Conservation (phyloP, 805 yeast genomes). For the Candida morakotiae region DNA sequence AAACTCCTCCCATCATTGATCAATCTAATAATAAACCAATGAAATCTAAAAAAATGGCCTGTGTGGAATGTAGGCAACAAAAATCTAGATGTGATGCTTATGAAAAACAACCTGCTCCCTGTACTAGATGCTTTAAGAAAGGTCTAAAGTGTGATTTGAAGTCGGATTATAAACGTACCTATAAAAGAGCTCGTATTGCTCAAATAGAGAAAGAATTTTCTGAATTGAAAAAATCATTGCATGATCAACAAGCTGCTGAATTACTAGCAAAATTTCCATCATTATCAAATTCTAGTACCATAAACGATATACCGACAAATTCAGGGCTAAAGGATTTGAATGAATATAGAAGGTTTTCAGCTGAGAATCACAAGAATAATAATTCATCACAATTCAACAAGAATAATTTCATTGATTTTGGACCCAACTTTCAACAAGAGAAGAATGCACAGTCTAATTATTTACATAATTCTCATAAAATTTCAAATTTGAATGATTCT, state of each 20-base stretch:
- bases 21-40: conserved; percentile 8
- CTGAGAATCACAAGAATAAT: not conserved
- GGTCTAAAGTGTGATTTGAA: conserved; percentile 68
- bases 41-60: conserved; percentile 65
- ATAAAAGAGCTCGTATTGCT: conserved; percentile 81
- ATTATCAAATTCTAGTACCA: conserved; percentile 7
- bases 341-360: not conserved
- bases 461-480: not conserved
- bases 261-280: conserved; percentile 24
- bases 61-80: conserved; percentile 95
- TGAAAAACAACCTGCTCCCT: conserved; percentile 70
- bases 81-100: conserved; percentile 88
- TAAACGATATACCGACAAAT: not conserved
- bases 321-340: not conserved
- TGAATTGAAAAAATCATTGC: conserved; percentile 57
- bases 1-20: not conserved
- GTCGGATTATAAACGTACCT: conserved; percentile 82
- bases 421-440: not conserved
- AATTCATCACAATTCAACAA: not conserved
- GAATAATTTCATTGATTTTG: too few species aligned
- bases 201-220: conserved; percentile 78
- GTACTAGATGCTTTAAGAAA: conserved; percentile 76
- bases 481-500: not conserved
- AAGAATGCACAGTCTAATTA: not conserved
- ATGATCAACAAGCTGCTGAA: conserved; percentile 29